phyloP scores from a whole-genome alignment of 2,329 filamentous ascomycete species.

The Cercospora beticola region DNA sequence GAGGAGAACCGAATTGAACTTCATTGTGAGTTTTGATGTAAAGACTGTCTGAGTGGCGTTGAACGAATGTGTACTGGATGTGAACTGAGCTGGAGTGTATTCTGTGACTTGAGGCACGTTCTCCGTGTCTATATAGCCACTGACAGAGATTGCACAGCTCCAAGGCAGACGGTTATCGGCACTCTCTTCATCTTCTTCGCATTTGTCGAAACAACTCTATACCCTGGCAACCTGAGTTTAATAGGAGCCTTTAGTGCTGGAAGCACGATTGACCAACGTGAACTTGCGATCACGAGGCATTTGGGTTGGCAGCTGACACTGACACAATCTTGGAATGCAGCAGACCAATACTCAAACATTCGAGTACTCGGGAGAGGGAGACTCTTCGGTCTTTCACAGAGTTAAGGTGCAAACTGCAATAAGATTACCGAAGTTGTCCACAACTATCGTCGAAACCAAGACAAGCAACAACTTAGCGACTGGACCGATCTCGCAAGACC shows the following conservation, averaged over 20 bases:
- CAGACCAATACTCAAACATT: not conserved
- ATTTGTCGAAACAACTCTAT: not conserved
- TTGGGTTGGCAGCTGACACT: not conserved
- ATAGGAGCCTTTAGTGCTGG: not conserved
- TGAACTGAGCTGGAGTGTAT: not conserved
- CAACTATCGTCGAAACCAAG: not conserved
- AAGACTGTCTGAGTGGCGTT: not conserved
- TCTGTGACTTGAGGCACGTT: not conserved
- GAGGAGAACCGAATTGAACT: conserved; percentile 13
- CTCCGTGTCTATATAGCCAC: not conserved
- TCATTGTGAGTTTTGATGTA: conserved; percentile 12
- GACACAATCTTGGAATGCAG: not conserved
- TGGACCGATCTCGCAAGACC: not conserved
- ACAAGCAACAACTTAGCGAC: not conserved
- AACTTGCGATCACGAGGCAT: not conserved
- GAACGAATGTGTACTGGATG: not conserved
- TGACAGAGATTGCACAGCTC: not conserved
- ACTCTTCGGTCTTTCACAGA: not conserved
- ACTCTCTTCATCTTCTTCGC: not conserved
- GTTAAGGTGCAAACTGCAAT: conserved; percentile 2
- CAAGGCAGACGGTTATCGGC: not conserved
- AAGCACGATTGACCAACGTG: not conserved
- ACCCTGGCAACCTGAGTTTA: not conserved
- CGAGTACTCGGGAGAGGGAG: not conserved
- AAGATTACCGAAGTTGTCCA: not conserved